phyloP scores from a whole-genome alignment of 1,284 basidiomycete genomes.

The Athelia sp. region DNA sequence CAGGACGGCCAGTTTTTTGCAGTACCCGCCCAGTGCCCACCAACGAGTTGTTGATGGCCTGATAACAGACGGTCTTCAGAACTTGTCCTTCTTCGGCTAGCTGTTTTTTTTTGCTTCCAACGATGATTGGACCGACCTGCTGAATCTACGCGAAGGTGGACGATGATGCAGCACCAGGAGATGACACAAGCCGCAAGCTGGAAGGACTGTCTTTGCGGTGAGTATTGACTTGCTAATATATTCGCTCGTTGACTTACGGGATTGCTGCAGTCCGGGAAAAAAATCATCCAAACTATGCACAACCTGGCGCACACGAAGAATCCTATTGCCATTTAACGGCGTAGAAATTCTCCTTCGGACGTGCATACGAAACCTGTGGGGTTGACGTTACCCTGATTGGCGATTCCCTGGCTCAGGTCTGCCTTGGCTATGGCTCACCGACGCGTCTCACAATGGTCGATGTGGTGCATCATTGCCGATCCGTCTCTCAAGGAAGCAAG shows the following conservation, averaged over 20 bases:
- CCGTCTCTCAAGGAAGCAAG: slow-evolving; percentile 76
- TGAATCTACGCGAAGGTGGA: slow-evolving; percentile 27
- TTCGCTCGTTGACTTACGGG: slow-evolving; percentile 2
- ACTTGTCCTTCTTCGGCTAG: background rate
- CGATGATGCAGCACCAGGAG: slow-evolving; percentile 32
- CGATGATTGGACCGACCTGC: background rate
- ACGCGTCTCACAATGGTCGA: slow-evolving; percentile 85
- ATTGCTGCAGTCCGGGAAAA: slow-evolving; percentile 50
- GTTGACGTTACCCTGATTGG: slow-evolving; percentile 80
- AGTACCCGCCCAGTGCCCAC: background rate
- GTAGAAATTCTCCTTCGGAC: slow-evolving; percentile 87
- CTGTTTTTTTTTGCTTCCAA: slow-evolving; percentile 5
- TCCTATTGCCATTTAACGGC: slow-evolving; percentile 91
- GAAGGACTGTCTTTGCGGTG: slow-evolving; percentile 6
- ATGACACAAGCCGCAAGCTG: slow-evolving; percentile 9
- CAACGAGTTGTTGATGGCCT: background rate
- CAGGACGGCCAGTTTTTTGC: background rate
- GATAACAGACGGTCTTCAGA: slow-evolving; percentile 1
- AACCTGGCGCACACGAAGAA: slow-evolving; percentile 49
- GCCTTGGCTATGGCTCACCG: slow-evolving; percentile 81
- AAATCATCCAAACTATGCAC: slow-evolving; percentile 72
- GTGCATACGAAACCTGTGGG: slow-evolving; percentile 55
- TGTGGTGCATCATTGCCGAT: slow-evolving; percentile 86
- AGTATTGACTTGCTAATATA: slow-evolving; percentile 1
- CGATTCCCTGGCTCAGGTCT: slow-evolving; percentile 92